phyloP scores from a whole-genome alignment of 164 flowering plant genomes.

The Vitis amurensis region DNA sequence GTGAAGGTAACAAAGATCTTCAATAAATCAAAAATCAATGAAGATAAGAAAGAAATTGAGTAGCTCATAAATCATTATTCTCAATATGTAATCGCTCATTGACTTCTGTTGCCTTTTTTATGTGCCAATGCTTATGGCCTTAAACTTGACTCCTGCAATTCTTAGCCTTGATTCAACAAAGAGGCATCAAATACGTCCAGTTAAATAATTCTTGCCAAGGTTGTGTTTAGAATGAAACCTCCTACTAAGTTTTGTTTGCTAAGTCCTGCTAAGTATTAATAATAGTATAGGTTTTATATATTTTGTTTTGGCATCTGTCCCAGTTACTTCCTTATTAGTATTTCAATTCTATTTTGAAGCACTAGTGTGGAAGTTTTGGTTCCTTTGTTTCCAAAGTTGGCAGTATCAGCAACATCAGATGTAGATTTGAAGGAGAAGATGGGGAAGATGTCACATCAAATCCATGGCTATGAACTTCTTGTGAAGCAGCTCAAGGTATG shows the following conservation, averaged over 20 bases:
- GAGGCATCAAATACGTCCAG: not conserved
- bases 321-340: slow-evolving; percentile 17
- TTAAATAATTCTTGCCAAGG: not conserved
- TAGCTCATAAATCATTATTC: not conserved
- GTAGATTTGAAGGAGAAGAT: slow-evolving; percentile 33
- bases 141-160: not conserved
- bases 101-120: not conserved
- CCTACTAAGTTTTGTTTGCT: not conserved
- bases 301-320: not conserved
- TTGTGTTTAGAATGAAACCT: not conserved
- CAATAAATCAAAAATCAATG: too few relatives aligned
- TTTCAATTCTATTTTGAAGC: slow-evolving; percentile 8
- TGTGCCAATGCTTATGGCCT: not conserved
- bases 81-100: not conserved
- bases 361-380: slow-evolving; percentile 35
- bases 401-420: slow-evolving; percentile 31
- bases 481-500: slow-evolving; percentile 76
- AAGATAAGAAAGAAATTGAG: too few relatives aligned
- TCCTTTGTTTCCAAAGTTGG: slow-evolving; percentile 43
- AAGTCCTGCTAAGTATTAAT: not conserved
- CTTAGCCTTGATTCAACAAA: not conserved
- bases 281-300: not conserved
- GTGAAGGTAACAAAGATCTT: too few relatives aligned
- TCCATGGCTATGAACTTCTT: slow-evolving; percentile 56
- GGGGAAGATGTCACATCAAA: slow-evolving; percentile 47